These are phyloP conservation scores for Psilocybe tampanensis DNA, from an alignment of 768 basidiomycete species.

Conservation along the genomic window DNA sequence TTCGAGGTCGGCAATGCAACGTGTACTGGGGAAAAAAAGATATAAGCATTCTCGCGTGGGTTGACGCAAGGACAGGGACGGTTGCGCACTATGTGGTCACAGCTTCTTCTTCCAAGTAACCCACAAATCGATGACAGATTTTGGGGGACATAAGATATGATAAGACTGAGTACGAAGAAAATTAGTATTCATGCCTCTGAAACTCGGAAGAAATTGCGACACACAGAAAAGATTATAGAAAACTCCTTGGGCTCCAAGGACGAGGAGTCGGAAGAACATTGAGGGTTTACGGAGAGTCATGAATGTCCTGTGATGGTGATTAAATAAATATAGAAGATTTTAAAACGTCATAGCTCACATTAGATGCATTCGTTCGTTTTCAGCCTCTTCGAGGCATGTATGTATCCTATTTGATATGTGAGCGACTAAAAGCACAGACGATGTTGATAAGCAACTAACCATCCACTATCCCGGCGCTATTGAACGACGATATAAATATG, in stretches of 20 bases:
- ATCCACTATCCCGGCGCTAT: conserved; percentile 55
- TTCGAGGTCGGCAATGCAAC: conserved; percentile 83
- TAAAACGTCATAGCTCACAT: conserved; percentile 51
- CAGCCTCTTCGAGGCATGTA: conserved; percentile 90
- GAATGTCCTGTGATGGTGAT: conserved; percentile 69
- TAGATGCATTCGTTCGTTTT: conserved; percentile 97
- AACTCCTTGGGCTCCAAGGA: conserved; percentile 91
- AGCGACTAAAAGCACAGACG: conserved; percentile 43
- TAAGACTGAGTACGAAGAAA: conserved; percentile 51
- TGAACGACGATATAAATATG: conserved; percentile 1
- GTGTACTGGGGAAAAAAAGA: conserved; percentile 51
- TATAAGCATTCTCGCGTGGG: background rate
- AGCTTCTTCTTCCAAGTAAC: conserved; percentile 93
- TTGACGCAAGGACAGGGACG: conserved; percentile 3
- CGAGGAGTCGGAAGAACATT: conserved; percentile 74
- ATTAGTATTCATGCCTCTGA: background rate
- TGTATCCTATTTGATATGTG: conserved; percentile 75
- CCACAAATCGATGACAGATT: conserved; percentile 90
- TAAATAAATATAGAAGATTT: background rate
- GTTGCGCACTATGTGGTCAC: conserved; percentile 72
- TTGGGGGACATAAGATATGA: conserved; percentile 77
- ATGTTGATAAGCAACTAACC: conserved; percentile 30
- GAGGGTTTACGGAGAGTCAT: conserved; percentile 89
- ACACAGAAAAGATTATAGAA: conserved; percentile 88
- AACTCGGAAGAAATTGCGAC: conserved; percentile 25